A percentile compares a stretch with the other conserved stretches of the same genome.
Evolutionary conservation across 768 basidiomycete species (phyloP).

Genomic region (Hygrophorus pudorinus): DNA sequence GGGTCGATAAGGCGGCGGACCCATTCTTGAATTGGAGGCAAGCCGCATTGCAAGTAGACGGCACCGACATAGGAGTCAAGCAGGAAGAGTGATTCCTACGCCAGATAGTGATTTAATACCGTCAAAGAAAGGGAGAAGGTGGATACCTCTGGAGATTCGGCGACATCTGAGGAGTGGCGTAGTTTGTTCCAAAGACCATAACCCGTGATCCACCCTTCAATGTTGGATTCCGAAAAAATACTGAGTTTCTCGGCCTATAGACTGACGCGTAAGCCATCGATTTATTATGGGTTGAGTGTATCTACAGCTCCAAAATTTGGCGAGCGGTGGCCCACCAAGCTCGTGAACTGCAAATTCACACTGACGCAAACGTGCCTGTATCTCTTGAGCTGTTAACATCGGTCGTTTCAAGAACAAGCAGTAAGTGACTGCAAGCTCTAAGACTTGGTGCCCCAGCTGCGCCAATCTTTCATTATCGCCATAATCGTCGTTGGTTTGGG

Average conservation of each 20-base stretch:
- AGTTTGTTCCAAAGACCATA: conserved; percentile 48
- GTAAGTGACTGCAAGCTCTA: conserved; percentile 42
- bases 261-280: background rate
- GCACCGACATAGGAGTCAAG: conserved; percentile 60
- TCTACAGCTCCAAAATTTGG: too few species aligned
- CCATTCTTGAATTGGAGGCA: conserved; percentile 42
- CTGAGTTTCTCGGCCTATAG: conserved; percentile 19
- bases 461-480: conserved; percentile 53
- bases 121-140: background rate
- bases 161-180: conserved; percentile 32
- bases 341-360: background rate
- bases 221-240: conserved; percentile 26
- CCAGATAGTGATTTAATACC: conserved; percentile 1
- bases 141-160: conserved; percentile 26
- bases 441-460: conserved; percentile 42
- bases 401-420: conserved; percentile 40
- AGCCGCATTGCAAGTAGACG: conserved; percentile 49
- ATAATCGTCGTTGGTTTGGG: conserved; percentile 33
- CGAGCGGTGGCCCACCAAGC: too few species aligned
- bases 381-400: conserved; percentile 27
- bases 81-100: conserved; percentile 44
- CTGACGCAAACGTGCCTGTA: conserved; percentile 27
- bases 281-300: too few species aligned
- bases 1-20: conserved; percentile 49
- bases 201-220: conserved; percentile 37